Conservation (phyloP, 306 rosid species). For the Begonia loranthoides region DNA sequence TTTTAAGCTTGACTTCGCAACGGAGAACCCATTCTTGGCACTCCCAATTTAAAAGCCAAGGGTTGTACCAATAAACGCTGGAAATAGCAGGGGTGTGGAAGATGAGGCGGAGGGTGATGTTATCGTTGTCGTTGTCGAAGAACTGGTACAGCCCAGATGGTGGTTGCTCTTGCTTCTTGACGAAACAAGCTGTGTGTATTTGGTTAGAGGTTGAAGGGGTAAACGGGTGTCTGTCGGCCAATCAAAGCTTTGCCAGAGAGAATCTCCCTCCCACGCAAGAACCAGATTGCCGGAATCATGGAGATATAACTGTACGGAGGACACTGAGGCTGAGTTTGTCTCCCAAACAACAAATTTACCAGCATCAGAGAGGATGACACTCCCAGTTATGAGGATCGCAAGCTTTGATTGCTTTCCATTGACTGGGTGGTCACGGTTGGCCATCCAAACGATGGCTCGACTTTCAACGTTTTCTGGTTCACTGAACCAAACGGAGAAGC, state of each 20-base stretch:
- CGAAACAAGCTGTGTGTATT: constrained; percentile 13
- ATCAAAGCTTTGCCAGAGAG: constrained; percentile 33
- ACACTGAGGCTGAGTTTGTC: constrained; percentile 4
- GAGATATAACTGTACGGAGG: constrained; percentile 7
- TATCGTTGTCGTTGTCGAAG: constrained; percentile 10
- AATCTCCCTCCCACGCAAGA: not conserved
- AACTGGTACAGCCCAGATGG: constrained; percentile 23
- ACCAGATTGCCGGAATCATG: constrained; percentile 28
- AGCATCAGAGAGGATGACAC: constrained; percentile 9
- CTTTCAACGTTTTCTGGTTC: not conserved
- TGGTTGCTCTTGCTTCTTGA: constrained; percentile 9
- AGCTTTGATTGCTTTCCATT: constrained; percentile 7
- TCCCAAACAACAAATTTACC: constrained; percentile 11
- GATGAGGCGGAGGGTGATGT: constrained; percentile 10
- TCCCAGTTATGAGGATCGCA: constrained; percentile 3
- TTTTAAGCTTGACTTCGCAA: constrained; percentile 62
- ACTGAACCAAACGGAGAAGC: constrained; percentile 14
- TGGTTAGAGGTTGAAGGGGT: constrained; percentile 21
- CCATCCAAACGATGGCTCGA: constrained; percentile 12
- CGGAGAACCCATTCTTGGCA: constrained; percentile 71
- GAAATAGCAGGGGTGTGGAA: constrained; percentile 4
- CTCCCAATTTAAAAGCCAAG: no score
- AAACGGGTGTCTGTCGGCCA: constrained; percentile 29
- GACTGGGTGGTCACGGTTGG: constrained; percentile 11
- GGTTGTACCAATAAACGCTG: not conserved